Evolutionary conservation across 306 rosid genomes (phyloP), one percentile per base, ranked within the genome.

Genomic region (Trifolium repens): DNA sequence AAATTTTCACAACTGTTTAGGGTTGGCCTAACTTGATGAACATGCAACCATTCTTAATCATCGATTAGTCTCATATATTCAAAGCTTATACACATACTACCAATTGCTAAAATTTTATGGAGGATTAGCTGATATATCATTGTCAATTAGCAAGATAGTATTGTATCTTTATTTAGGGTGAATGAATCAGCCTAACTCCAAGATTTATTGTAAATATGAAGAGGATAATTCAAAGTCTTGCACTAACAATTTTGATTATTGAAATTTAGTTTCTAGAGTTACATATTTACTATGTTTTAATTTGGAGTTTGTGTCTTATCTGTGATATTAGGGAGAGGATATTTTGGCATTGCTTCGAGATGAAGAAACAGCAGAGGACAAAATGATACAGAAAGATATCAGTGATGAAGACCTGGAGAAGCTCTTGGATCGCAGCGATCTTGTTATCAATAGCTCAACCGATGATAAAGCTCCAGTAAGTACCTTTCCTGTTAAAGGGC

Each of bases 351-450:
- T 96, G 75, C 93, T 96, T 63, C 86, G 80, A 30, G 93, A 92
- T 1, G 96, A 89, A 69, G 97, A 90, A 64, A 78, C 90, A 54
- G 96, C 85, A 1, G 98, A 96, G 79, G 99, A 92, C 77, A 96
- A 87, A 83, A 74, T 82, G 85, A 69, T 96, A 57, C 99, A 90
- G 40, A 90, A 90, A 3, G 93, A 82, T 17, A 88, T 92, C 37
- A 87, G 86, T 15, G 89, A 90, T 4, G 87, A 86, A 59, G 93
- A 96, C 83, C 72, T 96, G 82, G 91, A 83, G 72, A 87, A 71
- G 84, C 79, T 96, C 44, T 61, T 92, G 86, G 97, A 96, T 67
- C 98, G 98, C 66, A 86, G 93, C 19, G 99, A 96, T 85, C 91
- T 96, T 50, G 2, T 83, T 58, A 22, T 15, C 64, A 40, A 58